Base-by-base conservation (phyloP, 2,329 filamentous ascomycete genomes). In the Cladosporium austrohemisphaericum region DNA sequence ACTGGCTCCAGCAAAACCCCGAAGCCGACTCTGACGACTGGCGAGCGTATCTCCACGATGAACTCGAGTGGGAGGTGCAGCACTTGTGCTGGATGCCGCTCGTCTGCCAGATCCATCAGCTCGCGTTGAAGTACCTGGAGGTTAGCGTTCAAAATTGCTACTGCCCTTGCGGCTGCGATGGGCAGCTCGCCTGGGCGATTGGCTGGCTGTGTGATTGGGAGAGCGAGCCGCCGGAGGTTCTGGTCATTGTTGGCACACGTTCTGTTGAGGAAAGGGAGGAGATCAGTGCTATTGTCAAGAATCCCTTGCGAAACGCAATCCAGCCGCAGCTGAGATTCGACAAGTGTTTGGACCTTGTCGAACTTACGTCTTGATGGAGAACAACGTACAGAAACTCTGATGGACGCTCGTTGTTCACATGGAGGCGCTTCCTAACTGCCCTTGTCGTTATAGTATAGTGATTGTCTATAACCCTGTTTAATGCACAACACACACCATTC, bases 11-110 rank as follows among this genome's bases (percentile, higher is more conserved):
- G 16, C 11, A 13, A 13, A 16, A 50, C 23, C 47, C 47, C 2
- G 8, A 18, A 20, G 20, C 16, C 2, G 40, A 41, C 22, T 23
- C 22, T 3, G 32, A 35, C 13, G 29, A n/a, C 2, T 50, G 47
- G 47, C n/a, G 47, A 6, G 13, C 29, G 9, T 14, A 50, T 23
- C 16, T 43, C 10, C 47, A 50, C 33, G 5, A 28, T 6, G 37
- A 50, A n/a, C 36, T 50, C n/a, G 47, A 50, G 38, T 50, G 47
- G 47, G 40, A 50, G 3, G 7, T 50, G 31, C 37, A 41, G 31
- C 47, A 50, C 38, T 43, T 32, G 22, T 36, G 37, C 47, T 50
- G 47, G 47, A 41, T 50, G 37, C 37, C 37, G 14, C 31, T 50
- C 11, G 40, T 43, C 13, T 43, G 22, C 26, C 47, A 50, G 23